Evolutionary conservation across 305 asterid genomes (phyloP), one percentile per base, ranked within the genome.

Genomic region (Fraxinus xanthoxyloides): DNA sequence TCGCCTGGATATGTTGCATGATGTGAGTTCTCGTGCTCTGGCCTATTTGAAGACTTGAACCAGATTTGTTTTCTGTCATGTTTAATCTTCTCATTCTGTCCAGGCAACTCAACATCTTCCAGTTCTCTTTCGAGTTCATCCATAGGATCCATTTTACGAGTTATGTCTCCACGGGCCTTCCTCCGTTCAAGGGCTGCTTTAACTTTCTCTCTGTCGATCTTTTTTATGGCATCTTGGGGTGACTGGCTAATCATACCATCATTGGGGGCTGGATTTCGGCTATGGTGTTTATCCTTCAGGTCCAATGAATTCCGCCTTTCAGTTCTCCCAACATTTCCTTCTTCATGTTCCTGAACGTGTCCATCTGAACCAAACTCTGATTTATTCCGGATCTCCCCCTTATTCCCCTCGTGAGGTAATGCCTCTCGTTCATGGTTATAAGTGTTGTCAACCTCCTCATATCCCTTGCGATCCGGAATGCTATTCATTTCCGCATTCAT

Each of bases 111-210:
- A 75, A 95, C 94, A 38, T 96, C 92, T 82, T 96, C 99, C 59
- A 96, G 89, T 86, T 92, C 97, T 85, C 97, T 93, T 88, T 96
- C 99, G 19, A 96, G 93, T 87, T 96, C 98, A 79, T 96, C 99
- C 91, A 89, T 23, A 38, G 90, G 86, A 80, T 93, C 98, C 2
- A 79, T 77, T 88, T 87, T 90, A 76, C 88, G 91, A 72, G 92
- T 80, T 51, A 89, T 72, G 69, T 92, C 97, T 28, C 98, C 97
- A 36, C 90, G 94, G 13, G 95, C 91, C 85, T 94, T 94, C 91
- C 96, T 90, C 72, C 91, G 80, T 81, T 93, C 95, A 65, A 90
- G 86, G 48, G 94, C 97, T 82, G 98, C 98, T 89, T 92, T 96
- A 34, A 96, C 85, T 87, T 92, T 96, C 87, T 93, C 96, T 78